Evolutionary conservation across 139 green algal species (phyloP).

Genomic region (Mesostigma viride): DNA sequence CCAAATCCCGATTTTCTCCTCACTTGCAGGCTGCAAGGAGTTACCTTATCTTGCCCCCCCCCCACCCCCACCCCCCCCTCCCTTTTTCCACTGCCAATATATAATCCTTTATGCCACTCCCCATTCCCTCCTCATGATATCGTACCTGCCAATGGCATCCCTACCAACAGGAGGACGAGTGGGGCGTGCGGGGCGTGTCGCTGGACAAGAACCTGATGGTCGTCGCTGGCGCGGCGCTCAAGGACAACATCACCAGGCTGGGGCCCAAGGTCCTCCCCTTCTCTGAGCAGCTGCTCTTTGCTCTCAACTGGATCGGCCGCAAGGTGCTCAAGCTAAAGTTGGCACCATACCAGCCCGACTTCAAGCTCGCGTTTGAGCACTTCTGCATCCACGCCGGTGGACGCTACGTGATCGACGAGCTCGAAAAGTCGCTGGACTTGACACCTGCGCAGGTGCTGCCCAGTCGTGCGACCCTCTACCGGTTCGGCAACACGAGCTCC

Average conservation of each 20-base stretch:
- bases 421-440: slow-evolving; percentile 14
- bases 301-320: not conserved
- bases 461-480: slow-evolving; percentile 7
- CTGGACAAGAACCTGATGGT: slow-evolving; percentile 18
- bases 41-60: too few species aligned
- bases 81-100: too few species aligned
- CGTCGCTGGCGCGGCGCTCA: slow-evolving; percentile 10
- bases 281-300: slow-evolving; percentile 18
- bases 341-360: slow-evolving; percentile 10
- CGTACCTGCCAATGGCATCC: too few species aligned
- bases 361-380: slow-evolving; percentile 24
- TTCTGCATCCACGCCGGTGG: slow-evolving; percentile 28
- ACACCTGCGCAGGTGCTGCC: slow-evolving; percentile 2
- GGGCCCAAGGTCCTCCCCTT: slow-evolving; percentile 14
- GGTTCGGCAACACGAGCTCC: slow-evolving; percentile 18
- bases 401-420: slow-evolving; percentile 11
- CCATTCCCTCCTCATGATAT: too few species aligned
- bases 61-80: too few species aligned
- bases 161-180: slow-evolving; percentile 18
- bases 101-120: too few species aligned
- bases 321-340: slow-evolving; percentile 14
- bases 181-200: slow-evolving; percentile 4
- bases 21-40: too few species aligned
- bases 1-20: too few species aligned
- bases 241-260: slow-evolving; percentile 18